phyloP scores from a whole-genome alignment of 208 protist genomes.

The Wallacemonas sp. region DNA sequence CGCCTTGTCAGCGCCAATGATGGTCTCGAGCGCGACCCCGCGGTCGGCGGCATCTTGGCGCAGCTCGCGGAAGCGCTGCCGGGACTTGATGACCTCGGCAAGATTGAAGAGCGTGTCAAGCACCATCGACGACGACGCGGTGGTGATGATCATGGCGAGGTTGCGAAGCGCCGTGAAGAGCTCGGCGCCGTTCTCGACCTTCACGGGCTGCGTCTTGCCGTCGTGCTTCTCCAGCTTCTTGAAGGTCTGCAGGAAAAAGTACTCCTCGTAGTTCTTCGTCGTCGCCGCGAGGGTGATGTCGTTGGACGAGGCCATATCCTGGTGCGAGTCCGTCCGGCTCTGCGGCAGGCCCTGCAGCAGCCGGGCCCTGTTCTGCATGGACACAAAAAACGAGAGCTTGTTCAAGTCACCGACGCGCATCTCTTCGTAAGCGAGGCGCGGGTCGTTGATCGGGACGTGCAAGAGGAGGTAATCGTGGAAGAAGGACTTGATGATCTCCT shows the following conservation, averaged over 20 bases:
- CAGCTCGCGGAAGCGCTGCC: slow-evolving; percentile 29
- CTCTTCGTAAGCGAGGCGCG: slow-evolving; percentile 25
- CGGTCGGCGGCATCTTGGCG: slow-evolving; percentile 22
- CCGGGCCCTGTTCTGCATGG: slow-evolving; percentile 33
- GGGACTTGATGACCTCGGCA: slow-evolving; percentile 37
- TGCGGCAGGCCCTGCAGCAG: slow-evolving; percentile 27
- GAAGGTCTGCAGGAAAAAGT: slow-evolving; percentile 15
- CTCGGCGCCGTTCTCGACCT: slow-evolving; percentile 23
- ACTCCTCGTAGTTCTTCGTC: slow-evolving; percentile 15
- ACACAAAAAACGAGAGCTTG: slow-evolving; percentile 44
- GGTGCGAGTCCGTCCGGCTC: neutral
- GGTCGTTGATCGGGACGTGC: slow-evolving; percentile 32
- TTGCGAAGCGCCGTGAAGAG: slow-evolving; percentile 45
- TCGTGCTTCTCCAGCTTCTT: slow-evolving; percentile 15
- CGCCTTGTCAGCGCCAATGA: slow-evolving; percentile 20
- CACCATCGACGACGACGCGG: slow-evolving; percentile 53
- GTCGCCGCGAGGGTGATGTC: slow-evolving; percentile 6
- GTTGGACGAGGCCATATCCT: neutral
- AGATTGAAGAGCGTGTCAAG: slow-evolving; percentile 46
- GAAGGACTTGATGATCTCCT: slow-evolving; percentile 28
- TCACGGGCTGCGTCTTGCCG: neutral
- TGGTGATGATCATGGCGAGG: slow-evolving; percentile 40
- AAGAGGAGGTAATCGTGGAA: slow-evolving; percentile 28
- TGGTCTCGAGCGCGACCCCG: slow-evolving; percentile 27
- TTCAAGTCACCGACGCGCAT: slow-evolving; percentile 28